Evolutionary conservation across 2,329 filamentous ascomycete genomes (phyloP).

Genomic region (Apiospora arundinis): DNA sequence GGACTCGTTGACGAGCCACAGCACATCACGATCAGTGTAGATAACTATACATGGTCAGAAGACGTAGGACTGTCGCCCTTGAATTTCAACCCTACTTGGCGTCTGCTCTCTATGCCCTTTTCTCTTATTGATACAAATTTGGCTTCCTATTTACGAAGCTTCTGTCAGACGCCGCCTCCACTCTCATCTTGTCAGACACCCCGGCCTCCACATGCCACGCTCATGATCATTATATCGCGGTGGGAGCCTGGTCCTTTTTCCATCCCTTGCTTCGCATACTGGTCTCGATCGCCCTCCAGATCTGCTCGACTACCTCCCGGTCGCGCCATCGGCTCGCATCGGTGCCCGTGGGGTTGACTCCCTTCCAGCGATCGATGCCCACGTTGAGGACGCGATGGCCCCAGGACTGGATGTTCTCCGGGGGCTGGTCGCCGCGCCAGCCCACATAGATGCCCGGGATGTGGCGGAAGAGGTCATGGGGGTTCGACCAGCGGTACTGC

Average conservation of each 20-base stretch:
- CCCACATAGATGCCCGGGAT: slow-evolving; percentile 88
- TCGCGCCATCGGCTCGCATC: slow-evolving; percentile 78
- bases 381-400: slow-evolving; percentile 82
- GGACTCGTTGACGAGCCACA: background rate
- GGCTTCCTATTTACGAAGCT: background rate
- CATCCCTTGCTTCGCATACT: slow-evolving; percentile 88
- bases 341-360: slow-evolving; percentile 49
- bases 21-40: background rate
- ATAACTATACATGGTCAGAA: background rate
- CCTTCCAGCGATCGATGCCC: slow-evolving; percentile 84
- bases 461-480: slow-evolving; percentile 87
- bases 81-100: background rate
- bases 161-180: background rate
- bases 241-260: slow-evolving; percentile 73
- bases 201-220: background rate
- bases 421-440: slow-evolving; percentile 83
- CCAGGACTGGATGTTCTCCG: slow-evolving; percentile 81
- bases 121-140: background rate
- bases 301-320: slow-evolving; percentile 87
- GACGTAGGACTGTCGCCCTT: background rate
- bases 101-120: background rate
- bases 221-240: slow-evolving; percentile 47
- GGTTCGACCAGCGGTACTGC: slow-evolving; percentile 93
- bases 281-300: slow-evolving; percentile 88
- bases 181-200: background rate